phyloP scores from a whole-genome alignment of 352 stramenopile species.

The Globisporangium yorkense region DNA sequence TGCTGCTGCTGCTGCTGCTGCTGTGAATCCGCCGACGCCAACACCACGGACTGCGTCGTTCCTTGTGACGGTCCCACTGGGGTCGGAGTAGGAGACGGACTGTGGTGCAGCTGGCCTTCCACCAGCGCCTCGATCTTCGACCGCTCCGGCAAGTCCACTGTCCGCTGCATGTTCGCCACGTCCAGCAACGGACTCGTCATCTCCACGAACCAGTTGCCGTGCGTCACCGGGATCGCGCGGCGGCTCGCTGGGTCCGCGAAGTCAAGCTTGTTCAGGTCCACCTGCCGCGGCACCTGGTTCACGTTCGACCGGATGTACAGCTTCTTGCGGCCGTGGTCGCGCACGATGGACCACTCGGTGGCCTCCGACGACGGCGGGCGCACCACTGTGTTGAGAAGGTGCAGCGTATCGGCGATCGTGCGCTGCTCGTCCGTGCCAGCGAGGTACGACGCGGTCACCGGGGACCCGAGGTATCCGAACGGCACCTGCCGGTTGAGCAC shows the following conservation, averaged over 20 bases:
- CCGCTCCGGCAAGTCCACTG: constrained; percentile 55
- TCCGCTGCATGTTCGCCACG: constrained; percentile 31
- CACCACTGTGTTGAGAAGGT: constrained; percentile 65
- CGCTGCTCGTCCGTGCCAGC: constrained; percentile 50
- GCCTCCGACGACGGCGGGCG: constrained; percentile 34
- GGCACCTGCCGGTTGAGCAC: constrained; percentile 47
- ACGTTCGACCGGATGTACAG: constrained; percentile 69
- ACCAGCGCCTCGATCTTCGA: constrained; percentile 36
- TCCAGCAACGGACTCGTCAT: constrained; percentile 38
- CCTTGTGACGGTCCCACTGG: neutral
- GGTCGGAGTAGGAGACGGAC: neutral
- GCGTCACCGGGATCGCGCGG: constrained; percentile 48
- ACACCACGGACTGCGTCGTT: neutral
- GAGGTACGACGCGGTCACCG: constrained; percentile 34
- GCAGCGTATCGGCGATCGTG: constrained; percentile 41
- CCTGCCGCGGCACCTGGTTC: constrained; percentile 57
- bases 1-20: too few relatives aligned
- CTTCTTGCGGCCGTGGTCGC: constrained; percentile 50
- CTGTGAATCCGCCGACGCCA: neutral
- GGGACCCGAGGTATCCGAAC: constrained; percentile 29
- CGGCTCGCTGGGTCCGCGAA: constrained; percentile 36
- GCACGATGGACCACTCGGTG: constrained; percentile 68
- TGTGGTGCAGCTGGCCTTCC: neutral
- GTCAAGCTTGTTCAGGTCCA: constrained; percentile 55
- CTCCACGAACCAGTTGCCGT: constrained; percentile 61